phyloP scores from a whole-genome alignment of 2,329 filamentous ascomycete genomes.

The Penicillium occitanis region DNA sequence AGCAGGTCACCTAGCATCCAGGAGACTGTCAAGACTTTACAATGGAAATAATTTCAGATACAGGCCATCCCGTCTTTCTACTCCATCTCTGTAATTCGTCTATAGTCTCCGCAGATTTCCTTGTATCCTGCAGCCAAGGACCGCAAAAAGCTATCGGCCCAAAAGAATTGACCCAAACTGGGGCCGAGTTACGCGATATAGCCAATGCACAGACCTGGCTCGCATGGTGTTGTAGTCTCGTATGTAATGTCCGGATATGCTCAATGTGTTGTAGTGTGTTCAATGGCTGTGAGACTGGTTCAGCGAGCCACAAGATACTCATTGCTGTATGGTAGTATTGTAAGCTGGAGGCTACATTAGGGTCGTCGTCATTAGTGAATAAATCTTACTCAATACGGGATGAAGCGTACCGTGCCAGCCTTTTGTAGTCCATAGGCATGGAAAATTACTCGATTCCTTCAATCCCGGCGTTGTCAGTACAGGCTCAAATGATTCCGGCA shows the following conservation, averaged over 20 bases:
- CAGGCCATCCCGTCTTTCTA: neutral
- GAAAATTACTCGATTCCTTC: constrained; percentile 30
- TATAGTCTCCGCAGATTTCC: neutral
- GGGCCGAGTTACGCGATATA: constrained; percentile 44
- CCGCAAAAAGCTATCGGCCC: constrained; percentile 50
- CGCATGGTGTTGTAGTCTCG: constrained; percentile 37
- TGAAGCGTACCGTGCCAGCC: constrained; percentile 45
- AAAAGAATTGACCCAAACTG: constrained; percentile 52
- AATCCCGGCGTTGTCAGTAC: constrained; percentile 24
- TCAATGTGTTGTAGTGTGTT: constrained; percentile 22
- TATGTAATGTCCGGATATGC: constrained; percentile 17
- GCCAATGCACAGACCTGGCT: constrained; percentile 47
- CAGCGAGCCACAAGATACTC: constrained; percentile 33
- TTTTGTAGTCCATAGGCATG: constrained; percentile 43
- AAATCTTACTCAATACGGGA: neutral
- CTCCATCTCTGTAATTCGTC: neutral
- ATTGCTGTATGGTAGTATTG: constrained; percentile 47
- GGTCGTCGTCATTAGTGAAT: neutral
- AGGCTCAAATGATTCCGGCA: constrained; percentile 36
- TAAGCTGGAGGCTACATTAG: constrained; percentile 39
- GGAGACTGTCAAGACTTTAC: neutral
- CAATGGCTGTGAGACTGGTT: constrained; percentile 15
- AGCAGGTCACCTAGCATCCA: neutral
- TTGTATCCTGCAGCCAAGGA: neutral
- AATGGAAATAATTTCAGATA: neutral